A percentile compares a stretch with the other conserved stretches of the same genome.
phyloP scores from a whole-genome alignment of 176 grass and related monocot genomes.

The Zoysia pacifica region DNA sequence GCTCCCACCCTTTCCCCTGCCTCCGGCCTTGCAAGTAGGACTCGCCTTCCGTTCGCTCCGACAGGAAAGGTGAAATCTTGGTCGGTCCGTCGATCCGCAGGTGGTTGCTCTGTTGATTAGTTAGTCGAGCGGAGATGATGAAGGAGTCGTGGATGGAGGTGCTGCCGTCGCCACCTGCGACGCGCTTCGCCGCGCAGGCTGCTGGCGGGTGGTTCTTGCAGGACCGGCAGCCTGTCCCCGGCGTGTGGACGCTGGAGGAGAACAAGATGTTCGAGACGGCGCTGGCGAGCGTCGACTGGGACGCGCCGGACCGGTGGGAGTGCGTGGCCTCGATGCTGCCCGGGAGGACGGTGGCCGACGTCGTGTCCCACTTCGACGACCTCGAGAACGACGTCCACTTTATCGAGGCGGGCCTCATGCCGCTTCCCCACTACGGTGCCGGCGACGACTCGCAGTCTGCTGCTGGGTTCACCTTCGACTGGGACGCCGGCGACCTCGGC shows the following conservation, averaged over 20 bases:
- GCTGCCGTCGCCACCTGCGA: constrained; percentile 44
- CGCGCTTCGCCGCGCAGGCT: constrained; percentile 51
- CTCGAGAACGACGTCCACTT: constrained; percentile 79
- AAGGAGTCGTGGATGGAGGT: constrained; percentile 81
- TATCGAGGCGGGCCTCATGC: constrained; percentile 81
- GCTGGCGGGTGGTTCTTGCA: constrained; percentile 42
- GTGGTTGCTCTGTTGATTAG: not conserved
- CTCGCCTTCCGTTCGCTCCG: not conserved
- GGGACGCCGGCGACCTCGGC: constrained; percentile 46
- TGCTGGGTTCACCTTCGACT: constrained; percentile 67
- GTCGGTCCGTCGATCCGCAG: constrained; percentile 15
- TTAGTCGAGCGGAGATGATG: constrained; percentile 51
- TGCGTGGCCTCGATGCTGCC: constrained; percentile 62
- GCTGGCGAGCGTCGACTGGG: constrained; percentile 60
- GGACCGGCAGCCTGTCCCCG: constrained; percentile 11
- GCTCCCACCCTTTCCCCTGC: constrained; percentile 14
- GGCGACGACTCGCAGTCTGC: constrained; percentile 16
- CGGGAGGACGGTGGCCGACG: constrained; percentile 55
- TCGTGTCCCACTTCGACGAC: constrained; percentile 61
- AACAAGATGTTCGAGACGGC: constrained; percentile 92
- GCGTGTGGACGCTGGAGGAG: constrained; percentile 69
- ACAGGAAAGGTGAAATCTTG: constrained; percentile 19
- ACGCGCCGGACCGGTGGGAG: constrained; percentile 76
- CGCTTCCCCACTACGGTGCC: constrained; percentile 59
- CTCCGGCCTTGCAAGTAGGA: not conserved